phyloP scores from a whole-genome alignment of 768 basidiomycete genomes.

The Hygrophorus russula region DNA sequence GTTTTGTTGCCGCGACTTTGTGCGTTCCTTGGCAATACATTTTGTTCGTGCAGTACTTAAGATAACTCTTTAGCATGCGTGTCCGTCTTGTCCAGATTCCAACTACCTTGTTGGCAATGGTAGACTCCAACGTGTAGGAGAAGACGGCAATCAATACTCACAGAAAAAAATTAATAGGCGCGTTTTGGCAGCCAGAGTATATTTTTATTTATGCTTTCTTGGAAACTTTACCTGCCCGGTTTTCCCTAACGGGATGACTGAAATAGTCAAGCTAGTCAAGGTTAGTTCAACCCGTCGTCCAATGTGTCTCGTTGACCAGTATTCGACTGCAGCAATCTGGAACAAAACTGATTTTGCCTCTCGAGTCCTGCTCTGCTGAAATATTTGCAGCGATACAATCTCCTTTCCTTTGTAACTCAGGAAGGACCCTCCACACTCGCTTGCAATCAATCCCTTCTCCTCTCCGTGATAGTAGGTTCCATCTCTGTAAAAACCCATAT shows the following conservation, averaged over 20 bases:
- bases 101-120: conserved; percentile 95
- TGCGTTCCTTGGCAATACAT: conserved; percentile 36
- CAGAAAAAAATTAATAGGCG: conserved; percentile 96
- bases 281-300: conserved; percentile 27
- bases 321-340: conserved; percentile 95
- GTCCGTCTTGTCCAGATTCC: conserved; percentile 94
- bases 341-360: conserved; percentile 79
- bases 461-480: conserved; percentile 85
- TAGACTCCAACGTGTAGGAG: conserved; percentile 94
- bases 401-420: conserved; percentile 46
- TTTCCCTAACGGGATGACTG: conserved; percentile 97
- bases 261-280: conserved; percentile 97
- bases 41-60: conserved; percentile 2
- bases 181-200: conserved; percentile 97
- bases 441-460: conserved; percentile 67
- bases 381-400: conserved; percentile 75
- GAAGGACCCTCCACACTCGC: conserved; percentile 52
- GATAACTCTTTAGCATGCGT: conserved; percentile 68
- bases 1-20: conserved; percentile 97
- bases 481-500: conserved; percentile 96
- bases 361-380: conserved; percentile 78
- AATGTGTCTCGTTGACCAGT: background rate
- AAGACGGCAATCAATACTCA: conserved; percentile 99
- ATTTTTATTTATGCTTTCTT: conserved; percentile 98
- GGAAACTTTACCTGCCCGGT: conserved; percentile 82